Base-by-base conservation (phyloP, 2,329 filamentous ascomycete genomes). In the Pseudomassariella vexata region DNA sequence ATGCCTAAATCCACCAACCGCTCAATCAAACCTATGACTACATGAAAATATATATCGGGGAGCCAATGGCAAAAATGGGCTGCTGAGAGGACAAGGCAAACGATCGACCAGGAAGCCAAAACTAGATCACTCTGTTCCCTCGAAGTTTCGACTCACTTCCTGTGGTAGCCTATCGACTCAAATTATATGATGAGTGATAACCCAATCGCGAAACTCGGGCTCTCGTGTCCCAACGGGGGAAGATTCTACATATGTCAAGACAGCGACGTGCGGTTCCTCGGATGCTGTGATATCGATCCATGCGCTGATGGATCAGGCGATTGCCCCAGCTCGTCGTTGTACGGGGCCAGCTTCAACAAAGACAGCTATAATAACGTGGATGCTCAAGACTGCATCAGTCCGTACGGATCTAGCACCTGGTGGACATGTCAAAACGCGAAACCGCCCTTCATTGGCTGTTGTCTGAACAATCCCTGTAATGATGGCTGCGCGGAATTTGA, bases 391-490 rank as follows among this genome's bases (percentile, higher is more conserved):
- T 65, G 61, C 30, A 32, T n/a, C 2, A 21, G 14, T 4, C 38
- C 41, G 26, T 46, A 40, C 20, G 19, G 35, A n/a, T 44, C 39
- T 17, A 30, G 31, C 14, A 28, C 39, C 11, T 64, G 62, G 45
- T 65, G 43, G 31, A 60, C 56, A 3, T 65, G 59, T 41, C 30
- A 24, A 11, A 19, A 35, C 19, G 44, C 43, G 9, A 24, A 6
- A 16, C 48, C 51, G 5, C 46, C 48, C 0, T 62, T 62, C 37
- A 46, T 56, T 35, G 60, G 60, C 3, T 63, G 60, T 40, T 63
- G 62, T 40, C 51, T 46, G 20, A 41, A 37, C 2, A 47, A 57
- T 28, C 49, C 61, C 11, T 65, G 62, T 38, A 37, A 40, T 9
- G 42, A 42, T 4, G 47, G 48, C 5, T 65, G 61, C 38, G 34